Evolutionary conservation across 1,284 basidiomycete species (phyloP), one percentile per base, ranked within the genome.

Genomic region (Xerocomus nothofagi): DNA sequence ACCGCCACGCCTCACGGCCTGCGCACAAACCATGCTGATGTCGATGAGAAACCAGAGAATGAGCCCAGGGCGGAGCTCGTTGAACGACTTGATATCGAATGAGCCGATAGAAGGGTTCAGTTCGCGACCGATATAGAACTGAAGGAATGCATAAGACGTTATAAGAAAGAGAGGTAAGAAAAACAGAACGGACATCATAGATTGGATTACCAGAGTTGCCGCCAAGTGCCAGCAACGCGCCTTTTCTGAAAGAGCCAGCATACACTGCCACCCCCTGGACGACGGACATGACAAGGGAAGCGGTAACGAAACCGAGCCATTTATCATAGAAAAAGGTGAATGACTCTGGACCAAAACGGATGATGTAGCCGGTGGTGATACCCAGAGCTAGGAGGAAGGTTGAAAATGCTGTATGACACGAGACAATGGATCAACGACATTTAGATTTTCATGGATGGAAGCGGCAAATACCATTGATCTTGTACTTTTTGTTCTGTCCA

Each of bases 121-220:
- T 64, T 95, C 91, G 47, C 97, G 89, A 24, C 97, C 97, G 58
- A 99, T 95, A 75, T 86, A 99, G 77, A 93, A 99, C 93, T 97
- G 61, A n/a, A 37, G 17, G 20, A 15, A 24, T 4, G n/a, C 2
- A 26, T 56, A 27, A 61, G 32, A 39, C 6, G 10, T 6, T 30
- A 0, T 14, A 1, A 26, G 7, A 20, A 4, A 15, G 3, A 29
- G 11, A 44, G 18, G 3, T 1, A 38, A 30, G 15, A 39, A 3
- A 44, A 36, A 4, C 7, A 2, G 27, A 17, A 74, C 90, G 50
- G 59, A 95, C 94, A 69, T 99, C 95, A 69, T 97, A 98, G 54
- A 98, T 81, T 47, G 79, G 70, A 67, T 91, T 91, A 27, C 92
- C 91, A 24, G 84, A 82, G 76, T 99, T 99, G 24, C 96, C 96